Evolutionary conservation across 2,329 filamentous ascomycete genomes (phyloP).

Genomic region (Cryphonectria naterciae): DNA sequence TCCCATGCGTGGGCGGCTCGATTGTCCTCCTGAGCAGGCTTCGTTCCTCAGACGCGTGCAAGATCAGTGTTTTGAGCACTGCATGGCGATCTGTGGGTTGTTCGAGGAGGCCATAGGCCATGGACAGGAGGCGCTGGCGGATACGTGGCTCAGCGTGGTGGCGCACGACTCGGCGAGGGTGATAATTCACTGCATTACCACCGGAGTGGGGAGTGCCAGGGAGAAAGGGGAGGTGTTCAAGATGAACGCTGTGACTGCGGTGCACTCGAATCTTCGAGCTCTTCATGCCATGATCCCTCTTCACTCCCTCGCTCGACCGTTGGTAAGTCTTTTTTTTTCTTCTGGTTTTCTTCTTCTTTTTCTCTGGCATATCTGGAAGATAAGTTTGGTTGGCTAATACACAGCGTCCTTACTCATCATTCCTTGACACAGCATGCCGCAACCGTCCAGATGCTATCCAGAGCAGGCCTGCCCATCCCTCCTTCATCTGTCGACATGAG

Average conservation of each 20-base stretch:
- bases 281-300: slow-evolving; percentile 28
- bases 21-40: slow-evolving; percentile 31
- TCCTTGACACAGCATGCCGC: neutral
- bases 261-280: slow-evolving; percentile 26
- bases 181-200: slow-evolving; percentile 24
- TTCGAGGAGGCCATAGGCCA: slow-evolving; percentile 32
- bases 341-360: neutral
- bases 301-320: slow-evolving; percentile 20
- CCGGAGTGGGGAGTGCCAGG: slow-evolving; percentile 1
- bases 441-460: neutral
- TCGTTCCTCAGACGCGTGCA: slow-evolving; percentile 32
- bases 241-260: slow-evolving; percentile 15
- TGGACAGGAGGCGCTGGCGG: slow-evolving; percentile 24
- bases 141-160: slow-evolving; percentile 27
- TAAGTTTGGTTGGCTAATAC: neutral
- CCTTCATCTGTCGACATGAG: neutral
- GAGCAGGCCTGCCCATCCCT: neutral
- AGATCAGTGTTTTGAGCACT: slow-evolving; percentile 35
- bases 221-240: slow-evolving; percentile 3
- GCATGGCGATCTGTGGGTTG: slow-evolving; percentile 33
- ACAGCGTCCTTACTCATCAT: neutral
- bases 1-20: neutral
- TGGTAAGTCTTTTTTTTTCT: slow-evolving; percentile 18
- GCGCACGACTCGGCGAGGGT: slow-evolving; percentile 28
- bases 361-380: too few relatives aligned